Conservation (phyloP, 306 rosid genomes). For the Cucurbita argyrosperma region DNA sequence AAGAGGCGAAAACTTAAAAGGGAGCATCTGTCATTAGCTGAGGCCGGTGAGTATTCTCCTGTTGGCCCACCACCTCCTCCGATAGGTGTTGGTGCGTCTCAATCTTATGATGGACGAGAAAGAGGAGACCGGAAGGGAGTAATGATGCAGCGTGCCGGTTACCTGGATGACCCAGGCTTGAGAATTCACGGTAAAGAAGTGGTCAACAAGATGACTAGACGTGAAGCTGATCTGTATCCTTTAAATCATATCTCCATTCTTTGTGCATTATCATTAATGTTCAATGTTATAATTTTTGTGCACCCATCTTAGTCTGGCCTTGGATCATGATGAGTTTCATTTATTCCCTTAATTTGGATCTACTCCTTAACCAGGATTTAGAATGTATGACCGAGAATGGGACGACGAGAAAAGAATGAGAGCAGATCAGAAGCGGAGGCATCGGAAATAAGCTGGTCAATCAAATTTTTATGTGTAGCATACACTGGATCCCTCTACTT, state of each 20-base stretch:
- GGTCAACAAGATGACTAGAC: slow-evolving; percentile 71
- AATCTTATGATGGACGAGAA: slow-evolving; percentile 75
- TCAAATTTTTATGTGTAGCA: neutral
- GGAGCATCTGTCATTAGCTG: slow-evolving; percentile 60
- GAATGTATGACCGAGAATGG: slow-evolving; percentile 81
- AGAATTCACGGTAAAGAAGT: slow-evolving; percentile 80
- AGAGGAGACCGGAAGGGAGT: slow-evolving; percentile 88
- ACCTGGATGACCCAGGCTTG: slow-evolving; percentile 62
- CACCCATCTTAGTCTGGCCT: neutral
- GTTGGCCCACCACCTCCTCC: slow-evolving; percentile 65
- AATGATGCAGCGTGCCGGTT: slow-evolving; percentile 41
- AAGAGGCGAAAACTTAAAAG: slow-evolving; percentile 90
- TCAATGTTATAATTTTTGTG: too few species aligned
- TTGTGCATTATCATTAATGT: neutral
- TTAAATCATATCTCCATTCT: neutral
- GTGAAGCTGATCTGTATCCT: slow-evolving; percentile 93
- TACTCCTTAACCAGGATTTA: slow-evolving; percentile 44
- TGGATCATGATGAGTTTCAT: neutral
- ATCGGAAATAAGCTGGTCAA: slow-evolving; percentile 39
- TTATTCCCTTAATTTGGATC: neutral
- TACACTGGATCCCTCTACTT: neutral
- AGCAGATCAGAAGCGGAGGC: slow-evolving; percentile 88
- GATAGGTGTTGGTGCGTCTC: slow-evolving; percentile 38
- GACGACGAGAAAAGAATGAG: slow-evolving; percentile 93
- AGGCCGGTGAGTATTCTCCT: slow-evolving; percentile 89